Evolutionary conservation across 495 filamentous ascomycete genomes (phyloP), one percentile per base, ranked within the genome.

Genomic region (Penicillium canariense): DNA sequence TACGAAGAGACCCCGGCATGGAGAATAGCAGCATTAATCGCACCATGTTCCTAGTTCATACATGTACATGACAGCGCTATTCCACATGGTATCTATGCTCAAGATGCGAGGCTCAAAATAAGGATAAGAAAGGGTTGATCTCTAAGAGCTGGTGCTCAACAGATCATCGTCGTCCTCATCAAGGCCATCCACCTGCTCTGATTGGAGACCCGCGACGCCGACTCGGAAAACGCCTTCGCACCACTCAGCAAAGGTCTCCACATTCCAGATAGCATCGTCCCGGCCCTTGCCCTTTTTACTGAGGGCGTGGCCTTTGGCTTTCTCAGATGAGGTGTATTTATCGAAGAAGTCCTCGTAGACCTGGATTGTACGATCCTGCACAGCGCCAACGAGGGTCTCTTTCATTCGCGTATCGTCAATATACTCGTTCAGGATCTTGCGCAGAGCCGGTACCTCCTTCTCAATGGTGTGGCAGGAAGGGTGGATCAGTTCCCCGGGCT

Each of bases 251-350:
- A 86, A 86, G 11, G 75, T 83, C 58, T 84, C 81, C n/a, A 79
- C 68, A 67, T 86, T 82, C 83, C 81, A 85, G n/a, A 81, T 71
- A 20, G 73, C 79, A 67, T 87, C 83, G 56, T 84, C 81, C 38
- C 79, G 70, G 5, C 79, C 80, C 65, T 87, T 87, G 7, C 81
- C 80, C 55, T 85, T 85, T 61, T 69, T 79, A 59, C 76, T 82
- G 27, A 77, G 59, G 12, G 65, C 58, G 50, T 68, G 63, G 0
- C 75, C 76, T 59, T 77, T 77, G 7, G 68, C 64, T 61, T 75
- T 71, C 60, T 73, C 72, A 3, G 68, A 67, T 34, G 71, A 68
- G 28, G 64, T 70, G 61, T 78, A 75, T 48, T 74, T 82, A 8
- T 80, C 80, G 43, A 81, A 82, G 61, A 85, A 86, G 5, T 73